Base-by-base conservation (phyloP, 75 land plant genomes). In the Isoetes taiwanensis region DNA sequence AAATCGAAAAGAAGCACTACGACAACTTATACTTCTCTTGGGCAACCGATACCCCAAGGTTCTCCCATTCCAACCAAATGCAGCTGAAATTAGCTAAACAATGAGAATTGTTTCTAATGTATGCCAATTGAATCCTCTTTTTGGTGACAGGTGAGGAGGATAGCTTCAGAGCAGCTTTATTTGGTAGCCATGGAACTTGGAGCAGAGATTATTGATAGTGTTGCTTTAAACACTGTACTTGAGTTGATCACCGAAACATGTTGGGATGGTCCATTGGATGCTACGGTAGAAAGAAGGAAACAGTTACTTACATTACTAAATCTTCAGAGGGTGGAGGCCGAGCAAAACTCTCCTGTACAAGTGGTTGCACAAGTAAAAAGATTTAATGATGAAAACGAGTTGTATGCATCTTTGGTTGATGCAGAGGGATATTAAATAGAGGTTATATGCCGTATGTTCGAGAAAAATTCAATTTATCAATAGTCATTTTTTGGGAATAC, bases 41-140 rank as follows among this genome's bases (percentile, higher is more conserved):
- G 69, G 77, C 52, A 82, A 93, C 65, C 85, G 84, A 1, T 93
- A 83, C 39, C 98, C 98, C 1, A 93, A 84, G 89, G 98, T 87
- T n/a, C n/a, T n/a, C n/a, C n/a, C n/a, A n/a, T n/a, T n/a, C n/a
- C n/a, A n/a, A n/a, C n/a, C n/a, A n/a, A n/a, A n/a, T n/a, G n/a
- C n/a, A n/a, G n/a, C n/a, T n/a, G n/a, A n/a, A n/a, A n/a, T n/a
- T n/a, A n/a, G n/a, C n/a, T n/a, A n/a, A n/a, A n/a, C n/a, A n/a
- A n/a, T n/a, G n/a, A n/a, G n/a, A n/a, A n/a, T n/a, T 37, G 12
- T 14, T 10, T 37, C 39, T 10, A 14, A 37, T 9, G 39, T 37
- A 37, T 14, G 14, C 9, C 39, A 10, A 37, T 37, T 37, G 14
- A 14, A 10, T 10, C 12, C 39, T 37, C 39, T 14, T 37, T 37